Evolutionary conservation across 805 yeast species (phyloP), one percentile per base, ranked within the genome.

Genomic region (Saturnispora quitensis): DNA sequence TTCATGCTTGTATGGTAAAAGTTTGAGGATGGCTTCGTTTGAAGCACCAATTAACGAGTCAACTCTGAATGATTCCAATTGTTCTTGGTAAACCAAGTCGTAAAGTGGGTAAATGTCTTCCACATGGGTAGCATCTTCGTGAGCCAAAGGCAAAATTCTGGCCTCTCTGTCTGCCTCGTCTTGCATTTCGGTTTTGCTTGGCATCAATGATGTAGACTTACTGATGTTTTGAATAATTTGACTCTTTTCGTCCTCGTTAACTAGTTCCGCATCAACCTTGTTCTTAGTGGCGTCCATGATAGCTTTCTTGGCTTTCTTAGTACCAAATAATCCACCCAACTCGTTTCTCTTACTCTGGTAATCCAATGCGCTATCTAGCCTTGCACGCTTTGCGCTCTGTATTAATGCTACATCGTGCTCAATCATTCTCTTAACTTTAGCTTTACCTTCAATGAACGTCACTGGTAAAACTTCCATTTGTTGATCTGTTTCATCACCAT

Each of bases 321-420:
- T 91, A 76, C 99, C 99, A 61, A 93, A 93, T 3, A 93, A 95
- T 69, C 89, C 91, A 63, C 99, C 99, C 63, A 93, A 76, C 2
- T 88, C 85, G 52, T 80, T 86, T 66, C 97, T 79, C 69, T 87
- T 88, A 17, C 45, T 53, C 7, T 49, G 36, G 44, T 53, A 51
- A 18, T 54, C 54, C 17, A 56, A 47, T 15, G 50, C 50, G 15
- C 43, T 33, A 1, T 47, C 43, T 5, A 49, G 8, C 42, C 50
- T 50, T 25, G 52, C 51, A 40, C 51, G 52, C 47, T 52, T 55
- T 27, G 50, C 42, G 34, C 24, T 43, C 6, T 52, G 52, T n/a
- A 44, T 46, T 22, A 56, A 43, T 48, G 50, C 50, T 4, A 51
- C 50, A 52, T 56, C 58, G 44, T 46, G 51, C 17, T 51, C 40